phyloP scores from a whole-genome alignment of 208 protist genomes.

The Porcisia hertigi region DNA sequence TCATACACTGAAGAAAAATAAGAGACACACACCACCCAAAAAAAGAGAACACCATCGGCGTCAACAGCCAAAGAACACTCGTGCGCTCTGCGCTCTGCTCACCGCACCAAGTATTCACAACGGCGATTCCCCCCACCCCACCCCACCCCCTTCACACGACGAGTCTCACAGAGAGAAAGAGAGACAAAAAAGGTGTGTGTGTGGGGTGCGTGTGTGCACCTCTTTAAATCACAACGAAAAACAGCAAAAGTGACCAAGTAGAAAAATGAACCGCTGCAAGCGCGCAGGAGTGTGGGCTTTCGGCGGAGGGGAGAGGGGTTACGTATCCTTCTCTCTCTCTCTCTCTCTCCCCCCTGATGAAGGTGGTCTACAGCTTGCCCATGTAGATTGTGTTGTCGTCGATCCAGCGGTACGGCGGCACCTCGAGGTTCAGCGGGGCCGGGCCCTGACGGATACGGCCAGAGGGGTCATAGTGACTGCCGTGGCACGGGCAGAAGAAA shows the following conservation, averaged over 20 bases:
- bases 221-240: not conserved
- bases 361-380: conserved; percentile 79
- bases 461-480: conserved; percentile 98
- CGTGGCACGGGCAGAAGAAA: conserved; percentile 99
- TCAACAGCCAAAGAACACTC: not conserved
- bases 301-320: too few species aligned
- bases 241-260: not conserved
- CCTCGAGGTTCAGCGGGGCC: conserved; percentile 98
- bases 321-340: too few species aligned
- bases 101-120: not conserved
- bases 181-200: too few species aligned
- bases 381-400: conserved; percentile 95
- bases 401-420: conserved; percentile 96
- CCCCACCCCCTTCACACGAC: too few species aligned
- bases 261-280: not conserved
- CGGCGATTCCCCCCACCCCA: not conserved
- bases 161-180: too few species aligned
- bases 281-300: not conserved
- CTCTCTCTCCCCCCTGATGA: too few species aligned
- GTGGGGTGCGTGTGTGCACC: not conserved
- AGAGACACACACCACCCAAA: not conserved
- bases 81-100: not conserved
- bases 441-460: conserved; percentile 98
- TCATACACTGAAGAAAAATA: conserved; percentile 20
- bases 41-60: not conserved